Base-by-base conservation (phyloP, 331 rosid species). In the Rhamnella rubrinervis region DNA sequence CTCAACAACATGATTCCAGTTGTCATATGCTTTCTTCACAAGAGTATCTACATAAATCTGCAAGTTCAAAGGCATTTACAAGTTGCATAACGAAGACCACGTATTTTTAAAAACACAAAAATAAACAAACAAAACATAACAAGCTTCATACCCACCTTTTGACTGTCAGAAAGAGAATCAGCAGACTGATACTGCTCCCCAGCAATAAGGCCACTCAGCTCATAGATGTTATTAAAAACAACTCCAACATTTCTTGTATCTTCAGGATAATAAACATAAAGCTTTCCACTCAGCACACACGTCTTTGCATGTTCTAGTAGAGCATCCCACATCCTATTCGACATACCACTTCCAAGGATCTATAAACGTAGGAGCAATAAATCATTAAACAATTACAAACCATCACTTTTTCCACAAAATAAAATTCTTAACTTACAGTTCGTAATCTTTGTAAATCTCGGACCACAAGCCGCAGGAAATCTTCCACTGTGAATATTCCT, bases 341-440 rank as follows among this genome's bases (percentile, higher is more conserved):
- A 93, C 98, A 93, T 93, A 28, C 98, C 98, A 70, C 98, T 90
- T 71, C 98, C 98, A 74, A 93, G 98, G 66, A 88, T 93, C 98
- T 93, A 73, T 73, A 82, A 70, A 77, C 65, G 73, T 40, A 21
- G 46, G 55, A 58, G 57, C 37, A 38, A 68, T 13, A 55, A 78
- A 68, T 40, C 23, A 53, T 46, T 72, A 51, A 55, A 50, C 56
- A 61, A 37, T 40, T 55, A 65, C 61, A 74, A 44, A 37, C 52
- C 65, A 79, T 59, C 39, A 70, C 70, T n/a, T 15, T 69, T 53
- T 67, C 73, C 65, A 56, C 66, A 66, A 55, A 65, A 12, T 13
- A 31, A 76, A 66, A 71, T 49, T 55, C 73, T 44, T 38, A 46
- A 82, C 98, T 80, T 81, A 93, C 98, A 79, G 35, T 81, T 57